Base-by-base conservation (phyloP, 768 basidiomycete genomes). In the Boletellus emodensis region DNA sequence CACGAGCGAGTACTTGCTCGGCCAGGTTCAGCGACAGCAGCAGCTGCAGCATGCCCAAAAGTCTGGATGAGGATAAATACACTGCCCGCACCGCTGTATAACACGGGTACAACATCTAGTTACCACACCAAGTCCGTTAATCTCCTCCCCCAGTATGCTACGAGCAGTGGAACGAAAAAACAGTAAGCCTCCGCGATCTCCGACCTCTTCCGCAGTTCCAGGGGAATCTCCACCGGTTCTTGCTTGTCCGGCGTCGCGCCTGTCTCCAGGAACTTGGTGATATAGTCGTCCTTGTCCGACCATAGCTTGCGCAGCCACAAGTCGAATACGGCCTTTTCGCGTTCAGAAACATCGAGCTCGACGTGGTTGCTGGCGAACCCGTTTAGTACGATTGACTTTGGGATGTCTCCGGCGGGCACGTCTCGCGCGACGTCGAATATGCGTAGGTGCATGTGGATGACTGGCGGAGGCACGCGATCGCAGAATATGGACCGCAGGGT, bases 401-500 rank as follows among this genome's bases (percentile, higher is more conserved):
- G 66, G 49, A 82, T 50, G 64, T 84, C 74, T 24, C 87, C 86
- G 48, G 91, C 82, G 4, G 90, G 90, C 11, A 92, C 74, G 30
- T 81, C 79, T 20, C 64, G 65, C 14, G 75, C 71, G 13, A 91
- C 86, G 53, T 87, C 74, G 64, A 89, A 91, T 56, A 86, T 71
- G 41, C 91, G 82, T 37, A 98, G 65, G 65, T 98, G 95, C 60
- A 97, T 77, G 69, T 95, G 90, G 34, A 99, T 77, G 8, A 75
- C 71, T 0, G 94, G 95, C 2, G 95, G 94, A 3, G 94, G 77
- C 4, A 91, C 71, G 3, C 87, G 79, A 54, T 85, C 76, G 50
- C 86, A 76, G 70, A 95, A 96, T 53, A 96, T 85, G 7, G 93
- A 94, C 37, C 87, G 82, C 36, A 98, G 72, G 37, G 91, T 94